Conservation (phyloP, 2,329 filamentous ascomycete genomes). For the Huntiella omanensis region DNA sequence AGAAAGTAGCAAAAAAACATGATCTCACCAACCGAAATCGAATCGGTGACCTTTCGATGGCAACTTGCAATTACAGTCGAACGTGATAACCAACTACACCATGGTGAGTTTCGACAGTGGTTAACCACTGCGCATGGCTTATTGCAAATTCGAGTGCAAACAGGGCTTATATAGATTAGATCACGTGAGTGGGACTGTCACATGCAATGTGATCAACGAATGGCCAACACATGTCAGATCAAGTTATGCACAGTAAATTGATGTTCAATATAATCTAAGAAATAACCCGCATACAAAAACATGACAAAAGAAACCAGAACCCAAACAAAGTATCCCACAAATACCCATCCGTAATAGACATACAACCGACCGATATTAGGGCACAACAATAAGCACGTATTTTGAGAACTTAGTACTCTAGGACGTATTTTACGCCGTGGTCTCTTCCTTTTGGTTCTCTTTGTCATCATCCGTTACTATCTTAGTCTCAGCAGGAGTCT, state of each 20-base stretch:
- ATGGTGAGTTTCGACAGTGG: conserved; percentile 11
- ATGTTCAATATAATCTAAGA: not conserved
- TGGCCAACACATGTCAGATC: not conserved
- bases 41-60: conserved; percentile 10
- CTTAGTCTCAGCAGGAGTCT: not conserved
- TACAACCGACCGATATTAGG: not conserved
- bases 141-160: not conserved
- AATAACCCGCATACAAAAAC: not conserved
- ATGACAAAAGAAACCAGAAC: not conserved
- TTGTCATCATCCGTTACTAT: conserved; percentile 2
- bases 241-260: not conserved
- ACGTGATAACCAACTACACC: conserved; percentile 12
- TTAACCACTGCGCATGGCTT: conserved; percentile 9
- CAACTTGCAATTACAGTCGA: conserved; percentile 11
- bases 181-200: not conserved
- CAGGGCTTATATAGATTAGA: conserved; percentile 1
- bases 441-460: not conserved
- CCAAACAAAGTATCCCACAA: not conserved
- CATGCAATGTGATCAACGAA: not conserved
- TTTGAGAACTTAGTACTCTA: not conserved
- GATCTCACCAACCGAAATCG: conserved; percentile 11
- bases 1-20: conserved; percentile 16
- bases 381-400: not conserved
- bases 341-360: not conserved
- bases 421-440: not conserved